Percentiles rank a stretch among this genome's conserved stretches.
Evolutionary conservation across 2,329 filamentous ascomycete species (phyloP).

Genomic region (Botrytis elliptica): DNA sequence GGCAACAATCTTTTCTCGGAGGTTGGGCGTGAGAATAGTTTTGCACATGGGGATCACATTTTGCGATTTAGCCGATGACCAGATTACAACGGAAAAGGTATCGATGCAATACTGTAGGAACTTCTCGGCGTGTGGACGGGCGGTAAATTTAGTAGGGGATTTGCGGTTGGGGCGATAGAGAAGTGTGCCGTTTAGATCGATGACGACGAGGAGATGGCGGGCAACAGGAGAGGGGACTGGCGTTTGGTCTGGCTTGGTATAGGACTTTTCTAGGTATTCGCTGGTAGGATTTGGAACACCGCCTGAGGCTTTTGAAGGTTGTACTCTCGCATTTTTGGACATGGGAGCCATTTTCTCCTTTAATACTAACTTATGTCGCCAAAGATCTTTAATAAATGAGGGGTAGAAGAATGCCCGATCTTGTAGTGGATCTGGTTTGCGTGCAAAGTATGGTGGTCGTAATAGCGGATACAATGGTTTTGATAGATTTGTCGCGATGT

Average conservation of each 20-base stretch:
- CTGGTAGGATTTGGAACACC: slow-evolving; percentile 57
- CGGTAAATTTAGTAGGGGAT: slow-evolving; percentile 54
- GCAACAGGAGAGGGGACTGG: slow-evolving; percentile 47
- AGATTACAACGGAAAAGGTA: slow-evolving; percentile 79
- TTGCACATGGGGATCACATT: slow-evolving; percentile 71
- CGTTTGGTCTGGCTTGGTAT: slow-evolving; percentile 44
- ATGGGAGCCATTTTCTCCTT: slow-evolving; percentile 7
- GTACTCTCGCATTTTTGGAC: slow-evolving; percentile 25
- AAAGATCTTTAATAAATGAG: background rate
- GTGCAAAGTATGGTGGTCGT: background rate
- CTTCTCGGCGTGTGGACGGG: slow-evolving; percentile 62
- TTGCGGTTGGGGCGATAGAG: slow-evolving; percentile 64
- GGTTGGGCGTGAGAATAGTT: slow-evolving; percentile 57
- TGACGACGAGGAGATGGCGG: slow-evolving; percentile 72
- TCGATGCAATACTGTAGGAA: slow-evolving; percentile 75
- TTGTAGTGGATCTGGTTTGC: background rate
- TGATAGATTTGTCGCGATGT: background rate
- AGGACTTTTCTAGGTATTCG: slow-evolving; percentile 59
- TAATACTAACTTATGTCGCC: background rate
- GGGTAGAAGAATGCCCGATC: background rate
- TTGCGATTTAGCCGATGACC: slow-evolving; percentile 77
- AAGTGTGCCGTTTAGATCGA: slow-evolving; percentile 93
- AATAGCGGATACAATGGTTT: background rate
- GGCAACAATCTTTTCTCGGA: slow-evolving; percentile 59
- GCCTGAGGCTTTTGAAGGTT: slow-evolving; percentile 33